Conservation (phyloP, 805 yeast species). For the Yamadazyma sp. region DNA sequence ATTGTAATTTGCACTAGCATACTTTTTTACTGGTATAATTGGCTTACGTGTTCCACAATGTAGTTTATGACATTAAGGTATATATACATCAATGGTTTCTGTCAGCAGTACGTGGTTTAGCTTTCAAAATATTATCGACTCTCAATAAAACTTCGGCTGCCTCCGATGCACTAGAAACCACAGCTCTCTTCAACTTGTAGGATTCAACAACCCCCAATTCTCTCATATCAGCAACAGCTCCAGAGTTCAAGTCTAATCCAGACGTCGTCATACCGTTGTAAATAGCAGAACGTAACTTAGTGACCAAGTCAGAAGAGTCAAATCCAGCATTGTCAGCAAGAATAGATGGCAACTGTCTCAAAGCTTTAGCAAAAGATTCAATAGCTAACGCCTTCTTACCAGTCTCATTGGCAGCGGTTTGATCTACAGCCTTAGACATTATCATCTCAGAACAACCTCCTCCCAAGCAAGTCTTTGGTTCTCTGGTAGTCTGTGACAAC, state of each 20-base stretch:
- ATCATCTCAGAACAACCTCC: conserved; percentile 90
- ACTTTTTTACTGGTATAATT: no score
- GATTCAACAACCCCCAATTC: conserved; percentile 91
- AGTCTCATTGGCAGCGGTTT: conserved; percentile 83
- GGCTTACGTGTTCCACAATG: no score
- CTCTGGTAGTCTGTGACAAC: conserved; percentile 88
- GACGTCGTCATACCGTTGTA: conserved; percentile 90
- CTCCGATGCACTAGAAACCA: conserved; percentile 93
- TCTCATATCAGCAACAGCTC: conserved; percentile 90
- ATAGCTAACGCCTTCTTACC: conserved; percentile 94
- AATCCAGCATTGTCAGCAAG: conserved; percentile 97
- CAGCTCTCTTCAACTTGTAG: conserved; percentile 88
- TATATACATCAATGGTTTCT: conserved; percentile 49
- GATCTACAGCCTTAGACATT: conserved; percentile 96
- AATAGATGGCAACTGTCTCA: conserved; percentile 92
- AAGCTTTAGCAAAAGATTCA: conserved; percentile 90
- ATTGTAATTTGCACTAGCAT: no score
- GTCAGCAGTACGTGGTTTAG: conserved; percentile 96
- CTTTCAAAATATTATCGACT: conserved; percentile 95
- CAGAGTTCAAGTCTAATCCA: conserved; percentile 85
- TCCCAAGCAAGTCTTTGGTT: conserved; percentile 88
- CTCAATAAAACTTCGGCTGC: conserved; percentile 95
- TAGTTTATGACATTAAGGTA: not conserved
- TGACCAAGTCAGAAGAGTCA: conserved; percentile 88
- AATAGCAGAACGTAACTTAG: conserved; percentile 85